phyloP scores from a whole-genome alignment of 192 early-diverging fungal genomes.

The Diversispora eburnea region DNA sequence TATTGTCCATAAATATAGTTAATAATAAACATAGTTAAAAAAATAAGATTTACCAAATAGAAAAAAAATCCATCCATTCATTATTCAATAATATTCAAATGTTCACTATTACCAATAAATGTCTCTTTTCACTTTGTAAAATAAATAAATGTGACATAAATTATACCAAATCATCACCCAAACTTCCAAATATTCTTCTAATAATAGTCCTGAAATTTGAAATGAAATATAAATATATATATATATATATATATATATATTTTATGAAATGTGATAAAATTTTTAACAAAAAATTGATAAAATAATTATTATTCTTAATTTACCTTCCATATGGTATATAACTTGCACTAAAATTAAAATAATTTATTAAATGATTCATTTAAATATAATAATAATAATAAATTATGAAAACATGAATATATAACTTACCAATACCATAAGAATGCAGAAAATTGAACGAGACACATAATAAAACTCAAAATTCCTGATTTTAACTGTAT shows the following conservation, averaged over 20 bases:
- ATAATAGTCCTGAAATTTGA: constrained; percentile 46
- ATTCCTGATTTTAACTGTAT: constrained; percentile 52
- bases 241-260: too few species aligned
- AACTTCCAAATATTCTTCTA: constrained; percentile 53
- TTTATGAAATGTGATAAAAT: background rate
- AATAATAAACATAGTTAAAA: too few species aligned
- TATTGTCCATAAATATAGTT: too few species aligned
- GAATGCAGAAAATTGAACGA: constrained; percentile 87
- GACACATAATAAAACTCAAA: constrained; percentile 74
- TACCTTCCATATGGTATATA: constrained; percentile 92
- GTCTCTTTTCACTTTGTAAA: too few species aligned
- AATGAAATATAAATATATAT: background rate
- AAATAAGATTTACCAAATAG: too few species aligned
- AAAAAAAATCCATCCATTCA: too few species aligned
- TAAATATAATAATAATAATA: background rate
- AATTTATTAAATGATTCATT: background rate
- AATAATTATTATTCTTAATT: constrained; percentile 33
- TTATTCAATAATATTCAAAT: too few species aligned
- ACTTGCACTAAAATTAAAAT: constrained; percentile 54
- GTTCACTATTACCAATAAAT: too few species aligned
- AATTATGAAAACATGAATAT: background rate
- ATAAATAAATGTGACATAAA: too few species aligned
- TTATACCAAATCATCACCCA: constrained; percentile 35
- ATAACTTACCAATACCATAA: constrained; percentile 70
- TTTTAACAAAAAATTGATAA: constrained; percentile 18